Conservation (phyloP, 1,139 yeast genomes). For the Candida albicans region DNA sequence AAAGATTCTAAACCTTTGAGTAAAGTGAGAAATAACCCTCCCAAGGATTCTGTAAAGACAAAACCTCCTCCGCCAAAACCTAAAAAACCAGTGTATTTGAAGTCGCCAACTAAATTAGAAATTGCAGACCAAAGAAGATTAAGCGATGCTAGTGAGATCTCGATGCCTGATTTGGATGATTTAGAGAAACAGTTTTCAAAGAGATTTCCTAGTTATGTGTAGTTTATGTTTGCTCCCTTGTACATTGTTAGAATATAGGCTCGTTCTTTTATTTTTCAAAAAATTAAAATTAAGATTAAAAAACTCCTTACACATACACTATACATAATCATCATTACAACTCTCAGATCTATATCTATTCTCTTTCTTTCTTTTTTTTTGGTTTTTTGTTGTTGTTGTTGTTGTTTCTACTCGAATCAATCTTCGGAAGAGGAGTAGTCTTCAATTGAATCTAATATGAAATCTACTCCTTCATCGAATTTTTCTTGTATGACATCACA, state of each 20-base stretch:
- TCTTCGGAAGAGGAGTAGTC: slow-evolving; percentile 36
- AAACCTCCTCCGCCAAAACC: slow-evolving; percentile 64
- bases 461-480: slow-evolving; percentile 83
- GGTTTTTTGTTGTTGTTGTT: neutral
- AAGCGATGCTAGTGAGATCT: slow-evolving; percentile 44
- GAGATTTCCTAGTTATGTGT: slow-evolving; percentile 56
- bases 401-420: neutral
- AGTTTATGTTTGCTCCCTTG: slow-evolving; percentile 6
- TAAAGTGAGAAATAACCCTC: slow-evolving; percentile 1
- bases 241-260: too few species aligned
- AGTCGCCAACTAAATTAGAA: slow-evolving; percentile 28
- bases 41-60: neutral
- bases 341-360: neutral
- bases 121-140: slow-evolving; percentile 22
- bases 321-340: neutral
- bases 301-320: neutral
- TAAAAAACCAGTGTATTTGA: slow-evolving; percentile 56
- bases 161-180: slow-evolving; percentile 56
- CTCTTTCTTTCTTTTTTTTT: neutral
- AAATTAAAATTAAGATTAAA: too few species aligned
- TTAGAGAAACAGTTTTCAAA: slow-evolving; percentile 54
- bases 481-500: slow-evolving; percentile 78
- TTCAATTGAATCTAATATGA: slow-evolving; percentile 73
- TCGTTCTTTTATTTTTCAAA: too few species aligned
- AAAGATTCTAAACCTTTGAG: slow-evolving; percentile 1